Evolutionary conservation across 169 alveolate genomes (phyloP), one percentile per base, ranked within the genome.

Genomic region (Amoebophrya sp.): DNA sequence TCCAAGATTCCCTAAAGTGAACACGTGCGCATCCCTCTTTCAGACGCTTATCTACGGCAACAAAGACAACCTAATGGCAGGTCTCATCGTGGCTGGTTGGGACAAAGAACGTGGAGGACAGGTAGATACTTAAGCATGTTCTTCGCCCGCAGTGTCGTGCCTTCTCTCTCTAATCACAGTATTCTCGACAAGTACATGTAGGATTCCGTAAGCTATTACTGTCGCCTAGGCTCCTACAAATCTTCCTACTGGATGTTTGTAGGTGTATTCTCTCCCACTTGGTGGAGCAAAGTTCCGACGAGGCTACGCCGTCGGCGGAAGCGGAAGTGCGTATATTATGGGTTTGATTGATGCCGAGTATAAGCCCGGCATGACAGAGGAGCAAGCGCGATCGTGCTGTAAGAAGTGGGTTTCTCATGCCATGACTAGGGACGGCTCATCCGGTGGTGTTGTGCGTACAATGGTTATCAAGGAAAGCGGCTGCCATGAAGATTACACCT

Each of bases 271-370:
- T 89, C 95, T 97, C 54, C 97, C 98, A 0, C 93, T 96, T 55
- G 99, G 99, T 24, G 99, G 99, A 40, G 95, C 98, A 1, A 91
- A 96, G 90, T 92, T 97, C 76, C 95, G 95, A 78, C 93, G 93
- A 78, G 92, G 94, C 41, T 96, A 92, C 91, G 98, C 98, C 24
- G 97, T 97, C 77, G 96, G 97, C 76, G 99, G 99, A 40, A 95
- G 98, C 24, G 99, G 99, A 3, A 96, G 98, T 33, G 96, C 95
- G 55, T 98, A 95, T 95, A 98, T 98, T 93, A 94, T 95, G 93
- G 98, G 98, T 0, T 96, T 95, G 94, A 93, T 97, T 65, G 98
- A 97, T 91, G 94, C 95, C 91, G 94, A 96, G 94, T 98, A 95
- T 95, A 95, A 95, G 90, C 93, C 95, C 41, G 95, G 96, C 92